Percentiles rank a stretch among this genome's conserved stretches.
Evolutionary conservation across 1,284 basidiomycete genomes (phyloP).

Genomic region (Sparassis latifolia): DNA sequence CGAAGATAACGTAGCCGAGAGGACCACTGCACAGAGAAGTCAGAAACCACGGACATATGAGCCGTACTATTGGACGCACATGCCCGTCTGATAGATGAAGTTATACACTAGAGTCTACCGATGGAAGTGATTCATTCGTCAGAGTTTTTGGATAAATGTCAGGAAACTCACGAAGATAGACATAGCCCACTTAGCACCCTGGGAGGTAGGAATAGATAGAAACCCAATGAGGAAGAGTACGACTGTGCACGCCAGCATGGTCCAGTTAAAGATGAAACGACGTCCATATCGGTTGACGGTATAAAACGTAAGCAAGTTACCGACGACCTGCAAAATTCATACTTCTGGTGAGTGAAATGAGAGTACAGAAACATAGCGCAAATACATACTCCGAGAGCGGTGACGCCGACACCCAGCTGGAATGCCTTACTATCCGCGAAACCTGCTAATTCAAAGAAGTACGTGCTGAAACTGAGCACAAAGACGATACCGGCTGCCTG

Average conservation of each 20-base stretch:
- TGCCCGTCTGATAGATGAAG: conserved; percentile 8
- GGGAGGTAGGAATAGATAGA: conserved; percentile 4
- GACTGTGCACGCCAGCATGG: conserved; percentile 5
- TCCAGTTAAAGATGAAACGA: conserved; percentile 7
- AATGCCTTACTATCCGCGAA: conserved; percentile 8
- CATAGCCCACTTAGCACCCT: conserved; percentile 7
- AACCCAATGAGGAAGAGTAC: conserved; percentile 7
- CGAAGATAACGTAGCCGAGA: conserved; percentile 8
- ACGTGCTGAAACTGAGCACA: conserved; percentile 9
- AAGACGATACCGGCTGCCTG: conserved; percentile 7
- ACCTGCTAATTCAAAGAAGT: conserved; percentile 10
- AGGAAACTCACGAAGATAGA: conserved; percentile 2
- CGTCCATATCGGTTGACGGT: conserved; percentile 6
- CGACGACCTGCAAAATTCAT: neutral
- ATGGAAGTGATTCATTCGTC: neutral
- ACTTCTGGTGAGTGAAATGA: too few species aligned
- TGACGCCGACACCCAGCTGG: conserved; percentile 6
- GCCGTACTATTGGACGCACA: neutral
- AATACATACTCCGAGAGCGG: conserved; percentile 1
- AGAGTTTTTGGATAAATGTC: too few species aligned
- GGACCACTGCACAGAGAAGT: conserved; percentile 1
- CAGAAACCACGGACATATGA: too few species aligned
- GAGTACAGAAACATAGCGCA: too few species aligned
- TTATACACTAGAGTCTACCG: conserved; percentile 7
- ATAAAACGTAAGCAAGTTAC: conserved; percentile 7